Base-by-base conservation (phyloP, 495 filamentous ascomycete species). In the Penicillium simplicissimum region DNA sequence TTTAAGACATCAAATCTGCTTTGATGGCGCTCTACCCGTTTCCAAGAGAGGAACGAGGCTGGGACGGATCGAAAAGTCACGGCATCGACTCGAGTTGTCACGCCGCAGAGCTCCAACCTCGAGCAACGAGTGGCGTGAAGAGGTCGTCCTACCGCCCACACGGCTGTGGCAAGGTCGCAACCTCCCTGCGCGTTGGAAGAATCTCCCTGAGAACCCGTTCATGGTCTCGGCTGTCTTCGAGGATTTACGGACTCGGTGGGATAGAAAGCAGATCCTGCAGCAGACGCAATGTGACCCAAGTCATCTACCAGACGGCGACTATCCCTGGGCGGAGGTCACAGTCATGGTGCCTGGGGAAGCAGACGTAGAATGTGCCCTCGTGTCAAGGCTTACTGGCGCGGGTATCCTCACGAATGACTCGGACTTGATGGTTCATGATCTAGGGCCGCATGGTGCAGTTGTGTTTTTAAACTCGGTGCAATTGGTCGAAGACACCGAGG, bases 11-110 rank as follows among this genome's bases (percentile, higher is more conserved):
- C 59, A 70, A 34, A 90, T 96, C 55, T 92, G 85, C 69, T 94
- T 96, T 58, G 91, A 96, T 69, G 90, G 91, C 25, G 87, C 83
- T 45, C 77, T 96, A 11, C 91, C 91, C 9, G 48, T 74, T 7
- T 63, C 70, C 15, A 92, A 92, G 61, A 76, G 77, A 25, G 62
- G 72, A 0, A 83, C 77, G 8, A 81, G 89, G n/a, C 57, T 80
- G 21, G 40, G 65, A 9, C 80, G 89, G 17, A 75, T 90, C n/a
- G 69, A 79, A 43, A 71, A 55, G 56, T 76, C 67, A 9, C 73
- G 83, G 55, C 78, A 68, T 31, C 72, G 70, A 28, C 60, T 86
- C 21, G 68, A 75, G 15, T 13, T 61, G 3, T 79, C 76, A 42
- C 69, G 77, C 1, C 58, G 64, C 11, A 60, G 58, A 33, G 36